Evolutionary conservation across 495 filamentous ascomycete species (phyloP).

Genomic region (Delitschia confertaspora): DNA sequence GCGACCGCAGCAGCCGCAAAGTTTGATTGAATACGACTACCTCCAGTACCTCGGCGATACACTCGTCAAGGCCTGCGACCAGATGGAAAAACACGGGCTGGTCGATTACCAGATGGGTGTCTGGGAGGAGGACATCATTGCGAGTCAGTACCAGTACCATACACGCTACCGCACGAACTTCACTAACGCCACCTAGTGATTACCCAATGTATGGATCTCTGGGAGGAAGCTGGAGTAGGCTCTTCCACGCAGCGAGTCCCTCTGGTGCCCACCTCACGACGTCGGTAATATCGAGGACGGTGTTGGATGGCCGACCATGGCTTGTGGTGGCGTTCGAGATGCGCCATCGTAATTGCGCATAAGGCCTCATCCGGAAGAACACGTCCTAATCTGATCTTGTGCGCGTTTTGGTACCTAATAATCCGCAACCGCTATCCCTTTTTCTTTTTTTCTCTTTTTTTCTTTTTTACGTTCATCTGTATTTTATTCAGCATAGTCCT

Average conservation of each 20-base stretch:
- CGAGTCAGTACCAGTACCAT: constrained; percentile 10
- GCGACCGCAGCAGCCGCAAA: constrained; percentile 51
- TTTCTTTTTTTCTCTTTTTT: not conserved
- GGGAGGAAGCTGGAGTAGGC: constrained; percentile 10
- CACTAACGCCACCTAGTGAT: constrained; percentile 16
- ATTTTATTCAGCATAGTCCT: too few relatives aligned
- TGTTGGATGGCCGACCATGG: constrained; percentile 3
- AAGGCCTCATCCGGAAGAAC: constrained; percentile 1
- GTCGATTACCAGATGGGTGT: constrained; percentile 97
- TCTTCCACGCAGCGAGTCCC: constrained; percentile 6
- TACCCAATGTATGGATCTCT: constrained; percentile 18
- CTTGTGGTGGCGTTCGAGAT: constrained; percentile 15
- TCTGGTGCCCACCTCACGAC: constrained; percentile 18
- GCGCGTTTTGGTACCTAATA: not conserved
- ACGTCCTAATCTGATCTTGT: not conserved
- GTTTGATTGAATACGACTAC: constrained; percentile 55
- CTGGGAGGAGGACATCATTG: constrained; percentile 85
- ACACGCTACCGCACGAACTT: not conserved
- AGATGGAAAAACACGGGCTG: constrained; percentile 75
- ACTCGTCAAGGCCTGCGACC: constrained; percentile 72
- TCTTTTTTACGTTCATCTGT: not conserved
- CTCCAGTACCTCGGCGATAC: constrained; percentile 76
- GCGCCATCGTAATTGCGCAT: constrained; percentile 6
- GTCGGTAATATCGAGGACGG: constrained; percentile 16
- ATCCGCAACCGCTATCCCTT: not conserved